phyloP scores from a whole-genome alignment of 2,329 filamentous ascomycete species.

The Lasiodiplodia gonubiensis region DNA sequence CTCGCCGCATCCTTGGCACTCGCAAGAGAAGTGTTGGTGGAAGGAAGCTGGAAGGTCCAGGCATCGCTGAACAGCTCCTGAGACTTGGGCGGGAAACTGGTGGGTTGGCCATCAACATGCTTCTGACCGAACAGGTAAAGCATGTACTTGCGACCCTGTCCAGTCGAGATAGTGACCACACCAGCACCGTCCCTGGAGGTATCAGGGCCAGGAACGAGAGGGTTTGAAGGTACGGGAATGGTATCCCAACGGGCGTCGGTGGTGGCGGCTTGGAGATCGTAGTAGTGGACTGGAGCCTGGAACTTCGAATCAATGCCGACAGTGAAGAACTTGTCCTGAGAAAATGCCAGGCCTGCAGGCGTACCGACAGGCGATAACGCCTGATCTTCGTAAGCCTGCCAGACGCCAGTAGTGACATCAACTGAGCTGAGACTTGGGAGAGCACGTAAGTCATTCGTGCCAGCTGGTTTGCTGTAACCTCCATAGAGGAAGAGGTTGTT shows the following conservation, averaged over 20 bases:
- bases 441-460: slow-evolving; percentile 28
- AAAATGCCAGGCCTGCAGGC: slow-evolving; percentile 44
- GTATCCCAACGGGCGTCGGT: slow-evolving; percentile 45
- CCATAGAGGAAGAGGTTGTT: slow-evolving; percentile 38
- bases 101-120: slow-evolving; percentile 31
- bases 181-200: slow-evolving; percentile 45
- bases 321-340: slow-evolving; percentile 47
- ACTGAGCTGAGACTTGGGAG: slow-evolving; percentile 26
- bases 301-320: slow-evolving; percentile 45
- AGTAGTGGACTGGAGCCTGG: slow-evolving; percentile 33
- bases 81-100: slow-evolving; percentile 34
- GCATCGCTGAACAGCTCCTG: slow-evolving; percentile 2
- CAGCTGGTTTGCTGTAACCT: slow-evolving; percentile 34
- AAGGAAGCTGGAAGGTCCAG: slow-evolving; percentile 53
- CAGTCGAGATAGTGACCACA: slow-evolving; percentile 50
- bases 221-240: slow-evolving; percentile 50
- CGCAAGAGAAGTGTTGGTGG: slow-evolving; percentile 48
- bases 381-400: slow-evolving; percentile 36
- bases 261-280: slow-evolving; percentile 35
- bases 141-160: slow-evolving; percentile 53
- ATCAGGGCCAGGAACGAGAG: slow-evolving; percentile 50
- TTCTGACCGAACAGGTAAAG: slow-evolving; percentile 50
- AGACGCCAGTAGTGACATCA: slow-evolving; percentile 36
- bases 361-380: slow-evolving; percentile 38
- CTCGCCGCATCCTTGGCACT: slow-evolving; percentile 53